phyloP scores from a whole-genome alignment of 257 asterid species.

The Fraxinus americana region DNA sequence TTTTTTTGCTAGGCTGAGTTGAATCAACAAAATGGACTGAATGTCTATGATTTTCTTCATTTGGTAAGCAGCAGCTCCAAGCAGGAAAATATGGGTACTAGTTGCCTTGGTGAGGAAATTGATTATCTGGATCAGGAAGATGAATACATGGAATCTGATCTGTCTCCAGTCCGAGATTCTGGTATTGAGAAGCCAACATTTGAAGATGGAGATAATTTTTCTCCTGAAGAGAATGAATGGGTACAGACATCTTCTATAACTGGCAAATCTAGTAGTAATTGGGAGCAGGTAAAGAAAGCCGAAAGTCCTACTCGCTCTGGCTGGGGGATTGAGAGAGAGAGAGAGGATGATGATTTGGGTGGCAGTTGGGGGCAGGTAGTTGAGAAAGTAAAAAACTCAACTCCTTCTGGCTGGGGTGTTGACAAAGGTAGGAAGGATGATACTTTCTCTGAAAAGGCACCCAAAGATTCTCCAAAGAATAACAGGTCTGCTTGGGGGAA shows the following conservation, averaged over 20 bases:
- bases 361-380: constrained; percentile 4
- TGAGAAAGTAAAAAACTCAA: background rate
- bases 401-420: background rate
- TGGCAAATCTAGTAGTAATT: constrained; percentile 27
- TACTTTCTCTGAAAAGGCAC: background rate
- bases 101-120: constrained; percentile 80
- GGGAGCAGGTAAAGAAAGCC: constrained; percentile 19
- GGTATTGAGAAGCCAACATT: constrained; percentile 68
- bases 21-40: constrained; percentile 55
- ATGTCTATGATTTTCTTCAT: constrained; percentile 83
- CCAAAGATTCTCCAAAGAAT: background rate
- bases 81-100: constrained; percentile 52
- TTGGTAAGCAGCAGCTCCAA: constrained; percentile 62
- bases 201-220: constrained; percentile 64
- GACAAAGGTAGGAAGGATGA: background rate
- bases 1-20: constrained; percentile 57
- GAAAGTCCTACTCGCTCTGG: constrained; percentile 6
- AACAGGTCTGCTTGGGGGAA: constrained; percentile 51
- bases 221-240: constrained; percentile 42
- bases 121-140: constrained; percentile 70
- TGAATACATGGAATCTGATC: constrained; percentile 50
- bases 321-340: constrained; percentile 9
- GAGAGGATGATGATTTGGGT: background rate
- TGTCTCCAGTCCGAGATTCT: constrained; percentile 76
- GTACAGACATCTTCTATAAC: constrained; percentile 27